Evolutionary conservation across 176 grass and related monocot genomes (phyloP), one percentile per base, ranked within the genome.

Genomic region (Aechmea fasciata): DNA sequence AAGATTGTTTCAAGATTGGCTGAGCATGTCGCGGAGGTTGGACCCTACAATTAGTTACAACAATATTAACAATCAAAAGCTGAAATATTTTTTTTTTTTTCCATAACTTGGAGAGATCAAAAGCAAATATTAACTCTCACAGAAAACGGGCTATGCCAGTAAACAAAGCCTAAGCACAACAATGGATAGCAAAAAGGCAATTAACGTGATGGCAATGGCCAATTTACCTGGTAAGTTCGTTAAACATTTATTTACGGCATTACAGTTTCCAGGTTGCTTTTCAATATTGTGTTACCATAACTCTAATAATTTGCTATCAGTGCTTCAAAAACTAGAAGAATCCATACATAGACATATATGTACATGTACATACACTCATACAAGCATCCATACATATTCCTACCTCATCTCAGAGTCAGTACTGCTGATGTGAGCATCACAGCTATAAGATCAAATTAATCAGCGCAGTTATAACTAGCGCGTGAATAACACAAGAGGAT

Each of bases 1-100:
- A 93, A 84, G 72, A 99, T 85, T 64, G 77, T 71, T 76, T 87
- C 84, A 71, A 87, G 62, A 14, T 84, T 78, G 54, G 89, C 80
- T 72, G 82, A 72, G 67, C 74, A 73, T 14, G 80, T 59, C 55
- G 85, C 84, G 29, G 86, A 78, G 71, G 83, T 57, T 69, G 94
- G 82, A 83, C 78, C 82, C 94, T 99, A 70, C 26, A 41, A 10
- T 33, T 66, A 64, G 66, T 1, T 51, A 51, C 47, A 57, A 41
- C 63, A 18, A 19, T 50, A 7, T 51, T 13, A 61, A 57, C 22
- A 47, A 78, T 50, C 48, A 72, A 28, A 65, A 50, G 8, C 54
- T 18, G 22, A 63, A 19, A 20, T 71, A 79, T 53, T 14, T 50
- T 47, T 11, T 50, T 47, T 11, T 54, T 50, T 23, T 26, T 26